Percentiles rank a stretch among this genome's conserved stretches.
phyloP scores from a whole-genome alignment of 345 rosid genomes.

The Raphanus sativus region DNA sequence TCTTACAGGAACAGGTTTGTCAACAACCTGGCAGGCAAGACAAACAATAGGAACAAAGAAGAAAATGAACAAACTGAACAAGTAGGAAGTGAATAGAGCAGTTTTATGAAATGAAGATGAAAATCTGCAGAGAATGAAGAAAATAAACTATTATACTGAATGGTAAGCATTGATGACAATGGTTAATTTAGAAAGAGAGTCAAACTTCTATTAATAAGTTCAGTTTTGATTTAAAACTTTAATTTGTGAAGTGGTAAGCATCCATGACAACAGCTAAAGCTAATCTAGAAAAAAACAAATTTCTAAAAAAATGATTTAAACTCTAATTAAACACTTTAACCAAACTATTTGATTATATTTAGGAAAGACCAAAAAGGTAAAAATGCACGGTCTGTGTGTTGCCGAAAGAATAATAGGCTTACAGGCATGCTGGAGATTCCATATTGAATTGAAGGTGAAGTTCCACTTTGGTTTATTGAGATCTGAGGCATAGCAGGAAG shows the following conservation, averaged over 20 bases:
- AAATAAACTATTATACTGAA: no score
- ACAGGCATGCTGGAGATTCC: constrained; percentile 96
- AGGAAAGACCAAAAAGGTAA: not conserved
- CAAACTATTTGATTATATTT: not conserved
- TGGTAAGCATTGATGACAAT: no score
- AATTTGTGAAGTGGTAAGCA: not conserved
- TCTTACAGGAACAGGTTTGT: constrained; percentile 82
- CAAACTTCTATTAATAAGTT: no score
- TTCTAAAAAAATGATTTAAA: not conserved
- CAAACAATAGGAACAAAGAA: not conserved
- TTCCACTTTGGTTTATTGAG: constrained; percentile 81
- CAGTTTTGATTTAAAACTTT: no score
- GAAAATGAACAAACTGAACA: not conserved
- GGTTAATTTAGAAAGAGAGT: no score
- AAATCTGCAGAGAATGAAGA: no score
- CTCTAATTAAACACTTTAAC: not conserved
- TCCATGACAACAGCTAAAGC: not conserved
- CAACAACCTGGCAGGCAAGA: constrained; percentile 59
- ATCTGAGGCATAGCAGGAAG: constrained; percentile 97
- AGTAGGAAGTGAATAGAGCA: not conserved
- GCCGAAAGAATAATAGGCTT: constrained; percentile 30
- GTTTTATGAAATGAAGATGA: no score
- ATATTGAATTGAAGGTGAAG: constrained; percentile 76
- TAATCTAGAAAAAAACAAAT: not conserved
- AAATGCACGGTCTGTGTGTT: not conserved